Base-by-base conservation (phyloP, 306 rosid species). In the Prunus padus region DNA sequence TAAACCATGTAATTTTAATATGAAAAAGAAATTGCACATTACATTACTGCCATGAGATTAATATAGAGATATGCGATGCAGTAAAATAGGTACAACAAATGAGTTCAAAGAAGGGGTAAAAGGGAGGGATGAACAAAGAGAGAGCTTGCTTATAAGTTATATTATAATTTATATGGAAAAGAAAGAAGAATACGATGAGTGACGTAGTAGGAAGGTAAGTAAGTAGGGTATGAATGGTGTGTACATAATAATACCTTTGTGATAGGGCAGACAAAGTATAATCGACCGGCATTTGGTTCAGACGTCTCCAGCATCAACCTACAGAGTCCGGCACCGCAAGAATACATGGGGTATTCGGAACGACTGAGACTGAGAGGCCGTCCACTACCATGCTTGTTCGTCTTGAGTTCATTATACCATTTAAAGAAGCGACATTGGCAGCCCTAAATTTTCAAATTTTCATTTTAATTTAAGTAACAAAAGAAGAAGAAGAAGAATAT, bases 231-330 rank as follows among this genome's bases (percentile, higher is more conserved):
- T 60, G 3, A 7, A 60, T 60, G 5, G 25, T 26, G 22, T 10
- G 22, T 49, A 11, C 9, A 14, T 42, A 2, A 44, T 62, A 8
- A 86, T 51, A 51, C 93, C 86, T 73, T 79, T 67, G 65, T 45
- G 76, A 86, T 76, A 74, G 87, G 87, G 77, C 90, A 88, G 8
- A 16, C 64, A 61, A 73, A 88, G 67, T 4, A 78, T 37, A 10
- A 18, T 2, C 71, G 64, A 65, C 64, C 63, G 5, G 44, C 72
- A 50, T 51, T 26, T 12, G 77, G 68, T 31, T 64, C 44, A 18
- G 22, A 22, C 46, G 5, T 14, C 69, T 40, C 54, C 22, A 11
- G 25, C 51, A 52, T 7, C 33, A 66, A 16, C 71, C 3, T 46
- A 54, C 73, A 78, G 51, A 7, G 37, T 11, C 82, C 82, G 45